These are phyloP conservation scores for Talaromyces thailandensis DNA, from an alignment of 495 filamentous ascomycete genomes.

Conservation along the genomic window DNA sequence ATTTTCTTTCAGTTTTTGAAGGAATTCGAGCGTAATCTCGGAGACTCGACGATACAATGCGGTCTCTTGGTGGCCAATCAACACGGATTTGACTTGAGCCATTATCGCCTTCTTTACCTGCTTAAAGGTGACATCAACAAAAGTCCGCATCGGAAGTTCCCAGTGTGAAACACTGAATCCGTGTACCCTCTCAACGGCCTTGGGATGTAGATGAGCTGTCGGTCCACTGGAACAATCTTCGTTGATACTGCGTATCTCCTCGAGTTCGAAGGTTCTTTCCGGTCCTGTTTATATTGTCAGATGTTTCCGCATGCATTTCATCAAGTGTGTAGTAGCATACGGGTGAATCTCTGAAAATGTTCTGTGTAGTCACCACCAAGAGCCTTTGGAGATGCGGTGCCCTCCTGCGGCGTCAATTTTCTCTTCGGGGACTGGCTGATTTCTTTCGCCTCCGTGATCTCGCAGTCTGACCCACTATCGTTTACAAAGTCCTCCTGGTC, in stretches of 20 bases:
- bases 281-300: not conserved
- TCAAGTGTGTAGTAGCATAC: not conserved
- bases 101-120: slow-evolving; percentile 24
- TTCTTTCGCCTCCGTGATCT: slow-evolving; percentile 7
- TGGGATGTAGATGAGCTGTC: slow-evolving; percentile 31
- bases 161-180: slow-evolving; percentile 31
- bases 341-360: not conserved
- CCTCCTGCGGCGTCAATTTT: not conserved
- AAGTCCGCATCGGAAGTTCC: slow-evolving; percentile 20
- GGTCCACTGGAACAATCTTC: slow-evolving; percentile 30
- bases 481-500: slow-evolving; percentile 1
- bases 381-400: not conserved
- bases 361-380: not conserved
- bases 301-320: not conserved
- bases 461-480: slow-evolving; percentile 21
- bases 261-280: slow-evolving; percentile 18
- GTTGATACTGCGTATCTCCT: slow-evolving; percentile 24
- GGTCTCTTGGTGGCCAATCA: slow-evolving; percentile 27
- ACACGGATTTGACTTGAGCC: slow-evolving; percentile 21
- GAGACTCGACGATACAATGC: slow-evolving; percentile 22
- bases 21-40: slow-evolving; percentile 19
- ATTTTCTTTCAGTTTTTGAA: slow-evolving; percentile 13
- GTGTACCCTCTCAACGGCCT: slow-evolving; percentile 31
- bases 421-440: not conserved
- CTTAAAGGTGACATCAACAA: slow-evolving; percentile 18